Evolutionary conservation across 805 yeast genomes (phyloP), one percentile per base, ranked within the genome.

Genomic region (Ogataea nakhonphanomensis): DNA sequence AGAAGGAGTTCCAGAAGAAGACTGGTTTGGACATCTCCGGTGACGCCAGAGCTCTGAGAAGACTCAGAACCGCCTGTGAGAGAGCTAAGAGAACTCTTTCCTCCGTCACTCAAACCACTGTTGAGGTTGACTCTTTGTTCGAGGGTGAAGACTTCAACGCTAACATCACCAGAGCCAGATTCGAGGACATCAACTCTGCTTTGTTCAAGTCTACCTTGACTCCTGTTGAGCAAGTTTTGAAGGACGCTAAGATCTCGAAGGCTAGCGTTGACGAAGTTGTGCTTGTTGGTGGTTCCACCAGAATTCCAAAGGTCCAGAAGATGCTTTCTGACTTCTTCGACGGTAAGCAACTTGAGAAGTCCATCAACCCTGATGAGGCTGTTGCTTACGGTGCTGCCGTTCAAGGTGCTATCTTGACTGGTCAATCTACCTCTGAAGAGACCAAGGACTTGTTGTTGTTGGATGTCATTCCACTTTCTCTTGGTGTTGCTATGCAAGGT

Each of bases 371-470:
- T 57, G 97, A 89, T 77, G 97, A 89, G 79, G 97, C 97, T 66
- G 97, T 89, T 70, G 97, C 96, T 64, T 88, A 88, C 79, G 97
- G 97, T 83, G 98, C 98, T 64, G 97, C 98, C 64, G 97, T 90
- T 62, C 97, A 90, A 78, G 98, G 96, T 76, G 97, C 97, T 67
- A 87, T 91, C 74, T 79, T 90, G 72, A 85, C 96, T 58, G 96
- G 96, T 76, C 80, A 77, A 55, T 89, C 87, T 49, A 82, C 88
- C 53, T 80, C 85, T 56, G 93, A 84, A 51, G 95, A 88, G 71
- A 89, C 96, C 69, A 88, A 90, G 74, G 96, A 88, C 74, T 80
- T 90, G 69, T 82, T 91, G 61, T 81, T 90, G 67, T 82, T 90
- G 73, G 98, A 90, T 77, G 98, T 91, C 61, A 90, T 90, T 66